These are phyloP conservation scores for Mycena leptocephala DNA, from an alignment of 768 basidiomycete genomes.

Conservation along the genomic window DNA sequence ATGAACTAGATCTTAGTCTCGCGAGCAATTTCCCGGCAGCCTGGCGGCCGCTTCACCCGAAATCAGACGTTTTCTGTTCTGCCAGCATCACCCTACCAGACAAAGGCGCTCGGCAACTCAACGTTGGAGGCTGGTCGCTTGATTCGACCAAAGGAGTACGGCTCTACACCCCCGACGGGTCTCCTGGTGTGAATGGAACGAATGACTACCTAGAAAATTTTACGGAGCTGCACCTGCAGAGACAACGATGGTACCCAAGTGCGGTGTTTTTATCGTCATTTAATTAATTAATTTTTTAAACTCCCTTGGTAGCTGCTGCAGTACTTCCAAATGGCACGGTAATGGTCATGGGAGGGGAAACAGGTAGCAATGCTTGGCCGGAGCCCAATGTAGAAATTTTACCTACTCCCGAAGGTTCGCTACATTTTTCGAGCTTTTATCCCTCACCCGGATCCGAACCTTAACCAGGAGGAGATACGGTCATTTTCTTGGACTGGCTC, in stretches of 20 bases:
- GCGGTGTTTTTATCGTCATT: conserved; percentile 19
- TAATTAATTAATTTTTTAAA: not conserved
- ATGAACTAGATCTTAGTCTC: conserved; percentile 81
- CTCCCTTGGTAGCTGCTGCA: conserved; percentile 66
- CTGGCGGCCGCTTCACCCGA: conserved; percentile 85
- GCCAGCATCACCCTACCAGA: conserved; percentile 84
- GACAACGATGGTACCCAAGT: conserved; percentile 52
- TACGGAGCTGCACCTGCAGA: conserved; percentile 70
- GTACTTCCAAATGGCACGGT: conserved; percentile 83
- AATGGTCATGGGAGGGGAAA: conserved; percentile 70
- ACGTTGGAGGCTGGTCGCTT: conserved; percentile 81
- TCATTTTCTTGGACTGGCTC: conserved; percentile 76
- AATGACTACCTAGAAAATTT: conserved; percentile 88
- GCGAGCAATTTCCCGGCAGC: conserved; percentile 64
- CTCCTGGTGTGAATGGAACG: conserved; percentile 78
- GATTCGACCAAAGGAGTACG: conserved; percentile 83
- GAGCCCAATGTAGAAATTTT: conserved; percentile 82
- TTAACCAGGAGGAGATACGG: conserved; percentile 77
- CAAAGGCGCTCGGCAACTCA: conserved; percentile 76
- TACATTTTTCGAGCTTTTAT: too few species aligned
- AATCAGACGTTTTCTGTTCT: conserved; percentile 88
- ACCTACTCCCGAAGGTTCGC: conserved; percentile 75
- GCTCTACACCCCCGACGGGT: conserved; percentile 81
- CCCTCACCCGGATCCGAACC: too few species aligned
- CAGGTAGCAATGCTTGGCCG: conserved; percentile 76